Base-by-base conservation (phyloP, 257 asterid species). In the Jaltomata sinuosa region DNA sequence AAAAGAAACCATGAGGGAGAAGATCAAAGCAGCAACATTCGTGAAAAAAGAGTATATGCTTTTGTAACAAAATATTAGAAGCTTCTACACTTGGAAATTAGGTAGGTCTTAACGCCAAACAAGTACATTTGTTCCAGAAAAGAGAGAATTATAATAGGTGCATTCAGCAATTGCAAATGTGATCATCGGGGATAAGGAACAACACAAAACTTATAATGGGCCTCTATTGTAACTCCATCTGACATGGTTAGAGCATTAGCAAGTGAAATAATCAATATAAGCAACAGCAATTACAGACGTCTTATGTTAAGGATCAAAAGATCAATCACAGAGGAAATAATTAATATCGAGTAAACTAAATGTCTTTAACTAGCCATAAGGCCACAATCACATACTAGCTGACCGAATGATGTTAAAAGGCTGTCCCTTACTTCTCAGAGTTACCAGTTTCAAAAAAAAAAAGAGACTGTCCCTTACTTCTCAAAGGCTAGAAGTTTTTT, bases 371-470 rank as follows among this genome's bases (percentile, higher is more conserved):
- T 15, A 76, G 81, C 81, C 61, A 47, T 76, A 50, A 76, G 62
- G 45, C 62, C 45, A 76, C 38, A 47, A 76, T 49, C 61, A 76
- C 62, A 76, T 25, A 27, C 62, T 76, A 49, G 45, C 81, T 4
- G 62, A 76, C 81, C 14, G 55, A 49, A 49, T 50, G 36, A 76
- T 76, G 81, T 77, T 68, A 8, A 38, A 84, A 29, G 80, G 87
- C 50, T 69, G 86, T 85, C 36, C 71, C 92, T 85, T 89, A 96
- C 99, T 94, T 97, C 90, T 94, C 99, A 89, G 95, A 97, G 85
- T n/a, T n/a, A n/a, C n/a, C n/a, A n/a, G n/a, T n/a, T n/a, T n/a
- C n/a, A n/a, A n/a, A n/a, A n/a, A n/a, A n/a, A n/a, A n/a, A n/a
- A n/a, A n/a, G n/a, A n/a, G 80, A 88, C 50, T 69, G 86, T 85